Percentiles rank a stretch among this genome's conserved stretches.
These are phyloP conservation scores for Lathyrus tuberosus DNA, from an alignment of 306 rosid species.

Conservation along the genomic window DNA sequence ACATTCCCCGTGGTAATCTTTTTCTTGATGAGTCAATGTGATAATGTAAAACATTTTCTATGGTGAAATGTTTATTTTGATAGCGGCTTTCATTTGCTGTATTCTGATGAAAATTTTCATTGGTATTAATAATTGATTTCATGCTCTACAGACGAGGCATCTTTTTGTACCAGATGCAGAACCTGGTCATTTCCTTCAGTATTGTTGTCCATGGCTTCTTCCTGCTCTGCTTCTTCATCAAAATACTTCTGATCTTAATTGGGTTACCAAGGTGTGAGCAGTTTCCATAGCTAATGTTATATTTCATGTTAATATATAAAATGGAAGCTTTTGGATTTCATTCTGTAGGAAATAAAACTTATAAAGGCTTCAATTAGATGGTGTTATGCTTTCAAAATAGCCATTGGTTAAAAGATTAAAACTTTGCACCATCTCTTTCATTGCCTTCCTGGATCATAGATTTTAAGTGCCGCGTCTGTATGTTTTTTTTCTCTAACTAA, in stretches of 20 bases:
- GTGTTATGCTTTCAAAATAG: conserved; percentile 19
- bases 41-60: conserved; percentile 1
- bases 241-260: conserved; percentile 62
- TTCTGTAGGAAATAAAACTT: not conserved
- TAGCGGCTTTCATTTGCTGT: not conserved
- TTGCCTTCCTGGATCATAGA: not conserved
- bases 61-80: conserved; percentile 15
- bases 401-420: conserved; percentile 21
- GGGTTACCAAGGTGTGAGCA: conserved; percentile 71
- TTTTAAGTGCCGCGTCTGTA: conserved; percentile 1
- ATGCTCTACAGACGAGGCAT: conserved; percentile 69
- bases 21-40: not conserved
- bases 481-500: conserved; percentile 37
- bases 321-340: conserved; percentile 35
- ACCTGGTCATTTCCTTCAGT: conserved; percentile 76
- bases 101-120: conserved; percentile 22
- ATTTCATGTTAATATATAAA: conserved; percentile 12
- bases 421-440: conserved; percentile 17
- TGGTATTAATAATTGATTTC: conserved; percentile 10
- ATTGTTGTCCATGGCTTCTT: conserved; percentile 91
- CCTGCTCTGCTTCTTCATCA: conserved; percentile 78
- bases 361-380: conserved; percentile 8
- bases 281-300: conserved; percentile 22
- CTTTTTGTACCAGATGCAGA: conserved; percentile 77
- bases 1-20: too few species aligned